Conservation (phyloP, 73 alveolate genomes). For the Symbiodinium natans region DNA sequence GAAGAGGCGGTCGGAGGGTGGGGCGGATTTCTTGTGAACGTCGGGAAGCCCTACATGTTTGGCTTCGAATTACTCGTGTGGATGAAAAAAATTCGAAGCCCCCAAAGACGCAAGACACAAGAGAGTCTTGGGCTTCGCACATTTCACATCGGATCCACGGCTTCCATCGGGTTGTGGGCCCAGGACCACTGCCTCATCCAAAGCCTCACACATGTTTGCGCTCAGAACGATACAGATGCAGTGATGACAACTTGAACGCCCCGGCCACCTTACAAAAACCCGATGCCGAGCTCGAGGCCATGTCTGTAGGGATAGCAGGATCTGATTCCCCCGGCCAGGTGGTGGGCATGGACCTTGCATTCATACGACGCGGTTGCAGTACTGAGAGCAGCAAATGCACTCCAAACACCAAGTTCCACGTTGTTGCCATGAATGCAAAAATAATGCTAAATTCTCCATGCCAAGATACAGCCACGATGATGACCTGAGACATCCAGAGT, state of each 20-base stretch:
- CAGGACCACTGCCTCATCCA: slow-evolving; percentile 44
- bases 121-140: not conserved
- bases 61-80: no score
- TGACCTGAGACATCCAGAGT: not conserved
- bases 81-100: no score
- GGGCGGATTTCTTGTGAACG: no score
- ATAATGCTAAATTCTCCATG: no score
- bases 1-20: no score
- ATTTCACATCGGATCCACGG: slow-evolving; percentile 49
- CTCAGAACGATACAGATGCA: no score
- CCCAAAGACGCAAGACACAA: no score
- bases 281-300: slow-evolving; percentile 17
- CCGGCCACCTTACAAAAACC: not conserved
- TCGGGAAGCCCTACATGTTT: no score
- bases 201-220: not conserved
- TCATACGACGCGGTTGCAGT: no score
- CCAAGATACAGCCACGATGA: slow-evolving; percentile 59
- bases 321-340: not conserved
- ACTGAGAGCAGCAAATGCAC: not conserved
- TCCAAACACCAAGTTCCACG: not conserved
- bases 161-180: slow-evolving; percentile 4
- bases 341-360: slow-evolving; percentile 6
- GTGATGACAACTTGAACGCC: no score
- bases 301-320: not conserved
- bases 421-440: no score